Evolutionary conservation across 495 filamentous ascomycete genomes (phyloP).

Genomic region (Penicillium subrubescens): DNA sequence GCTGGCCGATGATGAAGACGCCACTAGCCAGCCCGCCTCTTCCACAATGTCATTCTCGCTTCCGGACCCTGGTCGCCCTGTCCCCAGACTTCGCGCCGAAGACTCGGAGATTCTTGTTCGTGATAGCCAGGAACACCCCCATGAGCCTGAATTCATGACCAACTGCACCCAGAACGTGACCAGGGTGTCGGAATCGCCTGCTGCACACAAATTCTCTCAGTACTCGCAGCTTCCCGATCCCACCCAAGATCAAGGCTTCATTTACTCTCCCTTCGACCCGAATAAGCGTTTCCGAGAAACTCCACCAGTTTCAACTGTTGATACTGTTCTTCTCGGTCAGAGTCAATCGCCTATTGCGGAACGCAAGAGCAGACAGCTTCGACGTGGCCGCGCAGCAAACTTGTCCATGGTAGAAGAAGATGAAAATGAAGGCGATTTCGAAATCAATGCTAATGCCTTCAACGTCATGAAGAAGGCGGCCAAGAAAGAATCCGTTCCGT

Average conservation of each 20-base stretch:
- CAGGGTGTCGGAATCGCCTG: slow-evolving; percentile 47
- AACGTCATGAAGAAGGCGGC: slow-evolving; percentile 73
- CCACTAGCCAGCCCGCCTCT: slow-evolving; percentile 39
- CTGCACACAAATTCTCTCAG: slow-evolving; percentile 53
- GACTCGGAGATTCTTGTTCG: slow-evolving; percentile 61
- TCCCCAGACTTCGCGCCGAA: slow-evolving; percentile 41
- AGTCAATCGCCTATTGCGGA: slow-evolving; percentile 63
- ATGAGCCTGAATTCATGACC: slow-evolving; percentile 36
- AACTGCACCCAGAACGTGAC: slow-evolving; percentile 35
- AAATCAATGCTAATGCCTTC: slow-evolving; percentile 63
- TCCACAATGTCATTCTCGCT: slow-evolving; percentile 50
- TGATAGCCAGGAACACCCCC: slow-evolving; percentile 60
- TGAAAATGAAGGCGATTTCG: slow-evolving; percentile 37
- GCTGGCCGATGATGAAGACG: slow-evolving; percentile 67
- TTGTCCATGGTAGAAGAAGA: slow-evolving; percentile 47
- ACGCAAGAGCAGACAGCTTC: slow-evolving; percentile 61
- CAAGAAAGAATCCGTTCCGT: slow-evolving; percentile 55
- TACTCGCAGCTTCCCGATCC: slow-evolving; percentile 68
- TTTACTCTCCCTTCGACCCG: slow-evolving; percentile 56
- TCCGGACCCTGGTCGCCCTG: slow-evolving; percentile 55
- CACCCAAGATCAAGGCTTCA: slow-evolving; percentile 85
- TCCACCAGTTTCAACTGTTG: slow-evolving; percentile 65
- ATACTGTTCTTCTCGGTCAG: slow-evolving; percentile 62
- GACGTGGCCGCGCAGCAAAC: slow-evolving; percentile 40
- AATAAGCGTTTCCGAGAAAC: slow-evolving; percentile 61